phyloP scores from a whole-genome alignment of 106 monocot genomes.

The Xerophyta viscosa region DNA sequence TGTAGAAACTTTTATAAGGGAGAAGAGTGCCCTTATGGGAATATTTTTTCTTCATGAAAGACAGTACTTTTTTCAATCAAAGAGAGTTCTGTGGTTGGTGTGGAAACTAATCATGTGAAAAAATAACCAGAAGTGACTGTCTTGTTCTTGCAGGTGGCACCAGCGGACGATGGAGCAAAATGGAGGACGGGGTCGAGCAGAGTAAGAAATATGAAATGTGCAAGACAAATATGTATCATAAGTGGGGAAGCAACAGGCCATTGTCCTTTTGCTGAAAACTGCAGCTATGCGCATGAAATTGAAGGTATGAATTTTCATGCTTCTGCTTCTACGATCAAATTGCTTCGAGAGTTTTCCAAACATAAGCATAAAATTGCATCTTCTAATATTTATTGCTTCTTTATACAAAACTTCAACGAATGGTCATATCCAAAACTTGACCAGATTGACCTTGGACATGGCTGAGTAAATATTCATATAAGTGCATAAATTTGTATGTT shows the following conservation, averaged over 20 bases:
- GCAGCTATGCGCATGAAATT: neutral
- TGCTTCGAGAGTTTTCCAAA: too few relatives aligned
- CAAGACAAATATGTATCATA: neutral
- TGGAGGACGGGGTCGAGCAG: neutral
- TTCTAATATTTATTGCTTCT: too few relatives aligned
- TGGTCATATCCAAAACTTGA: too few relatives aligned
- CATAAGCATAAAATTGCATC: too few relatives aligned
- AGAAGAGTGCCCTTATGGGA: neutral
- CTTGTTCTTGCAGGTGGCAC: neutral
- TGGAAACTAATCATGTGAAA: neutral
- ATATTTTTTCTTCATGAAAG: neutral
- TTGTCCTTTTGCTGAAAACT: neutral
- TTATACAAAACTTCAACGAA: too few relatives aligned
- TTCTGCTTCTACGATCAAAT: too few relatives aligned
- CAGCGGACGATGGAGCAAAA: too few relatives aligned
- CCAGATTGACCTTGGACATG: too few relatives aligned
- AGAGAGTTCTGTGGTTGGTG: neutral
- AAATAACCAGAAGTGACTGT: neutral
- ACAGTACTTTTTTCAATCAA: neutral
- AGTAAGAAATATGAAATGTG: neutral
- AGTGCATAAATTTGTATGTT: too few relatives aligned
- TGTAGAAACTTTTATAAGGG: neutral
- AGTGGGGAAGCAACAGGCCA: neutral
- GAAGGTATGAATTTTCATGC: neutral
- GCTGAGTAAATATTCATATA: too few relatives aligned